Conservation (phyloP, 2,329 filamentous ascomycete species). For the Aspergillus calidoustus region DNA sequence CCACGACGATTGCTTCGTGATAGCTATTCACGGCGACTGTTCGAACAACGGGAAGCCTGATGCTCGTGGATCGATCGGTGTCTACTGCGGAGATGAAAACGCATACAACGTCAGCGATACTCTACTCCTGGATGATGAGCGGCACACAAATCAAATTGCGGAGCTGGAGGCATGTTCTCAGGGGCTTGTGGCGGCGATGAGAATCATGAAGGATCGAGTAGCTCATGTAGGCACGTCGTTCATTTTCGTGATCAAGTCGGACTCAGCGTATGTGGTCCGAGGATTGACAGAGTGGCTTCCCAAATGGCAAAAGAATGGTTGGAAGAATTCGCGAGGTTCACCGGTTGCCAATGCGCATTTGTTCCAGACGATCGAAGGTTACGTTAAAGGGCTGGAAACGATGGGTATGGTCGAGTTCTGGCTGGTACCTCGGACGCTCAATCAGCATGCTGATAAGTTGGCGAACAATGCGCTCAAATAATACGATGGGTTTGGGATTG, state of each 20-base stretch:
- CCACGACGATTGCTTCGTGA: background rate
- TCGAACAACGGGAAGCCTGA: background rate
- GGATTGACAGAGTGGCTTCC: constrained; percentile 9
- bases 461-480: background rate
- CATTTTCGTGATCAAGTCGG: constrained; percentile 8
- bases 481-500: no score
- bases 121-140: background rate
- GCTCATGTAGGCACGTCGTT: background rate
- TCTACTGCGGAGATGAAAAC: background rate
- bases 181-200: background rate
- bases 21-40: constrained; percentile 9
- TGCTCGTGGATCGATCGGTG: background rate
- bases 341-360: background rate
- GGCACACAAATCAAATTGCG: constrained; percentile 10
- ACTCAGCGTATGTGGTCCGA: background rate
- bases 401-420: background rate
- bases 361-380: background rate
- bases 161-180: background rate
- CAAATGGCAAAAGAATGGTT: constrained; percentile 14
- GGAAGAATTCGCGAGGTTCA: constrained; percentile 2
- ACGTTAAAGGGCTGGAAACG: background rate
- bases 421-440: constrained; percentile 2
- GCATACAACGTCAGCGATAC: background rate
- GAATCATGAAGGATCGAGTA: background rate
- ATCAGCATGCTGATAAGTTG: constrained; percentile 5